Evolutionary conservation across 2,329 filamentous ascomycete species (phyloP).

Genomic region (Phialemonium atrogriseum): DNA sequence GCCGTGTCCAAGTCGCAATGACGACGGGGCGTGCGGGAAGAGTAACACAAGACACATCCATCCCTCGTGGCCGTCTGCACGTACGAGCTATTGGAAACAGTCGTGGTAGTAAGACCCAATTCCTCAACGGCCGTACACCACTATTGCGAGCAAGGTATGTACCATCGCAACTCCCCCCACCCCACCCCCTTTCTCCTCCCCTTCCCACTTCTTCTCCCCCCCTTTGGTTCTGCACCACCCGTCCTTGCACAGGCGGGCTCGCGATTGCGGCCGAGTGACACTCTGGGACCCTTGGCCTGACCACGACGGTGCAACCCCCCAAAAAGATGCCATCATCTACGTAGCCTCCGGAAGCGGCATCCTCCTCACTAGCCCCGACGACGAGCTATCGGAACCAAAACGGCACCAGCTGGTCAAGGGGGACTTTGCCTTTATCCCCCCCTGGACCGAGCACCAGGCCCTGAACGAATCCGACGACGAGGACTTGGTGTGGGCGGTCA

Average conservation of each 20-base stretch:
- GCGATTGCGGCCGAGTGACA: background rate
- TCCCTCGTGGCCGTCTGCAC: constrained; percentile 4
- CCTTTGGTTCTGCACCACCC: background rate
- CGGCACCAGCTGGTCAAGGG: constrained; percentile 51
- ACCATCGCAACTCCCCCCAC: constrained; percentile 2
- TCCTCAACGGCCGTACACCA: constrained; percentile 58
- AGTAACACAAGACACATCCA: background rate
- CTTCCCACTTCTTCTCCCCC: constrained; percentile 3
- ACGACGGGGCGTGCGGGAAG: background rate
- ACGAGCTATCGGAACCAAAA: constrained; percentile 38
- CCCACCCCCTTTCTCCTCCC: background rate
- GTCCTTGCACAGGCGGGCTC: too few species aligned
- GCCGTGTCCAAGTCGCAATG: constrained; percentile 5
- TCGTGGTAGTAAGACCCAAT: constrained; percentile 56
- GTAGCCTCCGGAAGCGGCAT: constrained; percentile 52
- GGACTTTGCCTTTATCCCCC: constrained; percentile 63
- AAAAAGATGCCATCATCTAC: constrained; percentile 59
- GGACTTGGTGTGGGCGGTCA: constrained; percentile 58
- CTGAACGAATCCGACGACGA: constrained; percentile 54
- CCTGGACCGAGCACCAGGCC: constrained; percentile 63
- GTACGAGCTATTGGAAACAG: constrained; percentile 22
- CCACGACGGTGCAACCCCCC: too few species aligned
- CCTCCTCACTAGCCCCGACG: constrained; percentile 45
- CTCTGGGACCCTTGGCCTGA: constrained; percentile 4
- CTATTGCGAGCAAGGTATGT: constrained; percentile 57